Conservation (phyloP, 768 basidiomycete genomes). For the Tulasnella sp. region DNA sequence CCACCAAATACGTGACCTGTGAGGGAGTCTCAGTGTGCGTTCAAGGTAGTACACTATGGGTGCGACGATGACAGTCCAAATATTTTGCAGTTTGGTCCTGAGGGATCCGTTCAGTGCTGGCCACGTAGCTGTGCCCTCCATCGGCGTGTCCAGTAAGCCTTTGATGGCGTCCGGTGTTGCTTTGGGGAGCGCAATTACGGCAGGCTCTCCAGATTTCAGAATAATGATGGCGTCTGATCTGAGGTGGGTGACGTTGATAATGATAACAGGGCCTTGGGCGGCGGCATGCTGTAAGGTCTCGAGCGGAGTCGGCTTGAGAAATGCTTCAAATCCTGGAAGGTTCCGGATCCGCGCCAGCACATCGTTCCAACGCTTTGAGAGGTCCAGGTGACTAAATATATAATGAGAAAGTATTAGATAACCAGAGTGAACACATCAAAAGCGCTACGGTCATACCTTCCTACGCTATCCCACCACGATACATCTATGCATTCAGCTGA, state of each 20-base stretch:
- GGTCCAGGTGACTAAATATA: too few relatives aligned
- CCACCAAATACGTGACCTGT: constrained; percentile 10
- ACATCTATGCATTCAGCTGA: too few relatives aligned
- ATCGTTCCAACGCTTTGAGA: too few relatives aligned
- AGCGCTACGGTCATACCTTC: too few relatives aligned
- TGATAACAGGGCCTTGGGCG: background rate
- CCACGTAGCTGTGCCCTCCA: background rate
- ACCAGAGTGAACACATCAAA: too few relatives aligned
- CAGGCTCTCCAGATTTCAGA: background rate
- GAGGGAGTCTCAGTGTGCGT: background rate
- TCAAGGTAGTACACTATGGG: constrained; percentile 5
- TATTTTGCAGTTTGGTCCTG: background rate
- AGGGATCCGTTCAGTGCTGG: background rate
- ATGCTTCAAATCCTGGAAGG: background rate
- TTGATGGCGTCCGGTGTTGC: background rate
- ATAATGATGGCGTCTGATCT: constrained; percentile 1
- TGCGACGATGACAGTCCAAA: constrained; percentile 9
- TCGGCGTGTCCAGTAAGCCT: background rate
- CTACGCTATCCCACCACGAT: too few relatives aligned
- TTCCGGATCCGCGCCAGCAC: too few relatives aligned
- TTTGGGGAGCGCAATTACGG: background rate
- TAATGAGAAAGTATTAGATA: too few relatives aligned
- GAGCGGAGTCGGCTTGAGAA: background rate
- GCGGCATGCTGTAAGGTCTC: background rate
- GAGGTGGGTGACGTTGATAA: background rate